A percentile compares a stretch with the other conserved stretches of the same genome.
These are phyloP conservation scores for Lachnellula suecica DNA, from an alignment of 2,329 filamentous ascomycete genomes.

Conservation along the genomic window DNA sequence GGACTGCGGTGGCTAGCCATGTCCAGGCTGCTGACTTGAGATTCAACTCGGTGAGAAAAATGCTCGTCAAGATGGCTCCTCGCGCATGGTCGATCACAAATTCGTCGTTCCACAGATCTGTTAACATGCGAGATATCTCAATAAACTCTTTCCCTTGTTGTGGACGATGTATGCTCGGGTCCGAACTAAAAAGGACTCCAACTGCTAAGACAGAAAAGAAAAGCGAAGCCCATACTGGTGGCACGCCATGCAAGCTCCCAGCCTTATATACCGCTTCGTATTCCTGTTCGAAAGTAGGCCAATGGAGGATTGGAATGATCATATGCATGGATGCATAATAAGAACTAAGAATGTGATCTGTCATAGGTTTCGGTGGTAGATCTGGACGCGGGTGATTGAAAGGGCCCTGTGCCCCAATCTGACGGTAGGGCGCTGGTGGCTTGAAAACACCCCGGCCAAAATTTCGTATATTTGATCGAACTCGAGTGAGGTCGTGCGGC, in stretches of 20 bases:
- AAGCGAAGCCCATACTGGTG: conserved; percentile 72
- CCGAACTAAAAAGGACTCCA: conserved; percentile 70
- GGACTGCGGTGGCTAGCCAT: conserved; percentile 79
- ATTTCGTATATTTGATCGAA: conserved; percentile 69
- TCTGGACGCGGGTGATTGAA: conserved; percentile 58
- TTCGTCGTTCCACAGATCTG: conserved; percentile 81
- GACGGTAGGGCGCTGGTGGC: conserved; percentile 67
- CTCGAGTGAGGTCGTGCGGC: conserved; percentile 68
- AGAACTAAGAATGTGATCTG: conserved; percentile 70
- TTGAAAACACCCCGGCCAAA: conserved; percentile 80
- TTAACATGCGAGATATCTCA: conserved; percentile 65
- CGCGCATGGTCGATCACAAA: conserved; percentile 75
- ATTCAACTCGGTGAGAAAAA: conserved; percentile 85
- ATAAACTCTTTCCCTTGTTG: conserved; percentile 65
- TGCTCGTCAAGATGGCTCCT: conserved; percentile 68
- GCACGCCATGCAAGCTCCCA: conserved; percentile 57
- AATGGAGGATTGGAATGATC: conserved; percentile 83
- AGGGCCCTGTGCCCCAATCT: conserved; percentile 44
- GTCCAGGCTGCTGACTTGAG: conserved; percentile 81
- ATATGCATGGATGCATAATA: conserved; percentile 79
- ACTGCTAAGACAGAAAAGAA: conserved; percentile 84
- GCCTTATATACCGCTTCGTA: conserved; percentile 75
- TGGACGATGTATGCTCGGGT: conserved; percentile 52
- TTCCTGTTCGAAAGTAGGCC: conserved; percentile 76
- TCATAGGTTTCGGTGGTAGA: conserved; percentile 67